Conservation (phyloP, 2,329 filamentous ascomycete species). For the Fusarium foetens region DNA sequence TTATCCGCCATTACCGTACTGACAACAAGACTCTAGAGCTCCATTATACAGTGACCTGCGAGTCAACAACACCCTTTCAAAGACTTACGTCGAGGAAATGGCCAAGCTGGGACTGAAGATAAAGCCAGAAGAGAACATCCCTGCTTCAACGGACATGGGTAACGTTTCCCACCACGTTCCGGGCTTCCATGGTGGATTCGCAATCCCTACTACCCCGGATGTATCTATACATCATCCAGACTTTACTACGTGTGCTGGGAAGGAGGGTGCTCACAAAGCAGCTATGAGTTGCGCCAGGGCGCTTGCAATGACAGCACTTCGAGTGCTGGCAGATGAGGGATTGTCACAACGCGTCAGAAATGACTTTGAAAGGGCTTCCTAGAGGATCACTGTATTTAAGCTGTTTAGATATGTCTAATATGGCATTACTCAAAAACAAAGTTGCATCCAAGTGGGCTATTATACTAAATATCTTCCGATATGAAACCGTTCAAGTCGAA, state of each 20-base stretch:
- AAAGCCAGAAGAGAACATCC: background rate
- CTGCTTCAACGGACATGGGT: background rate
- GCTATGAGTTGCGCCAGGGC: background rate
- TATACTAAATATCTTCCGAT: rapidly evolving
- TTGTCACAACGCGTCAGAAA: rapidly evolving
- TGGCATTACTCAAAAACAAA: rapidly evolving
- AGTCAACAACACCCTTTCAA: background rate
- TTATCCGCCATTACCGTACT: rapidly evolving
- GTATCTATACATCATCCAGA: background rate
- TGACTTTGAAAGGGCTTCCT: background rate
- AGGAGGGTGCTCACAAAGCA: background rate
- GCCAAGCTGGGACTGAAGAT: background rate
- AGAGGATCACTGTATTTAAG: rapidly evolving
- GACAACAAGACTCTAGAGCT: background rate
- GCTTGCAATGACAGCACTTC: background rate
- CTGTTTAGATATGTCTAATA: rapidly evolving
- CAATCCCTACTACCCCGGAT: background rate
- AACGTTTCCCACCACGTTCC: background rate
- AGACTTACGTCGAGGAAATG: background rate
- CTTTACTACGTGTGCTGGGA: background rate
- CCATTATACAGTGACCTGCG: background rate
- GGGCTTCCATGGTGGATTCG: background rate
- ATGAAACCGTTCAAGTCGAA: rapidly evolving
- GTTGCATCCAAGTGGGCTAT: no score
- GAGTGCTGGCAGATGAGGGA: background rate